Conservation (phyloP, 768 basidiomycete genomes). For the Termitomyces sp. region DNA sequence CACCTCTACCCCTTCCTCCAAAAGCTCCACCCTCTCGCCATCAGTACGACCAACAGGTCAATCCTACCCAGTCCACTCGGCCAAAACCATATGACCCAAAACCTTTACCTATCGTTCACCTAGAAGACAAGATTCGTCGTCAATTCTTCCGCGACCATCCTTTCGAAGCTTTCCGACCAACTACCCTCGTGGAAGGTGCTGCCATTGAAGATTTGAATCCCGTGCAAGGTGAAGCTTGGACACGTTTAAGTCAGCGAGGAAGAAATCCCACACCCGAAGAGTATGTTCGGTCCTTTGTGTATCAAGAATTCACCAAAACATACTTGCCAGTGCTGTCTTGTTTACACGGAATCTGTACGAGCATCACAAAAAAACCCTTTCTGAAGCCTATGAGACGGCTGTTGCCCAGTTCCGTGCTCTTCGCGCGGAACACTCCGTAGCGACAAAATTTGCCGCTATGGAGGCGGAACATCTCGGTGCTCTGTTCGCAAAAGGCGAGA, state of each 20-base stretch:
- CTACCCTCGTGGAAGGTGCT: constrained; percentile 67
- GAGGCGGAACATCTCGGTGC: constrained; percentile 80
- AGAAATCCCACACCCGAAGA: constrained; percentile 86
- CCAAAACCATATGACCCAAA: constrained; percentile 32
- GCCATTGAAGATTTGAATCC: constrained; percentile 50
- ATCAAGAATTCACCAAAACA: constrained; percentile 6
- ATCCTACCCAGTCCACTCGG: constrained; percentile 19
- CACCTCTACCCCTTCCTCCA: constrained; percentile 83
- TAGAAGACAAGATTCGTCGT: constrained; percentile 80
- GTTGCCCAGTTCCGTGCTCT: constrained; percentile 85
- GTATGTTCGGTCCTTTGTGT: constrained; percentile 40
- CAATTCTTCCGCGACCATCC: constrained; percentile 97
- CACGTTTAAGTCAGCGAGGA: constrained; percentile 71
- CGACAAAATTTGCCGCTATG: constrained; percentile 66
- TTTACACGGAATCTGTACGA: constrained; percentile 78
- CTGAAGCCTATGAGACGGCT: constrained; percentile 74
- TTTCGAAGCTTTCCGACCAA: constrained; percentile 87
- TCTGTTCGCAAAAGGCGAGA: constrained; percentile 52
- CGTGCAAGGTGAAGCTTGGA: constrained; percentile 64
- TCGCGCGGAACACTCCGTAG: constrained; percentile 77
- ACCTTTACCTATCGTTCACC: constrained; percentile 62
- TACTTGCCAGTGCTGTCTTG: constrained; percentile 55
- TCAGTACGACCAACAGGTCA: constrained; percentile 38
- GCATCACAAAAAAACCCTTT: constrained; percentile 55
- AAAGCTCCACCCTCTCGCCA: constrained; percentile 59